Evolutionary conservation across 1,139 yeast genomes (phyloP).

Genomic region (Arxiozyma slooffiae): DNA sequence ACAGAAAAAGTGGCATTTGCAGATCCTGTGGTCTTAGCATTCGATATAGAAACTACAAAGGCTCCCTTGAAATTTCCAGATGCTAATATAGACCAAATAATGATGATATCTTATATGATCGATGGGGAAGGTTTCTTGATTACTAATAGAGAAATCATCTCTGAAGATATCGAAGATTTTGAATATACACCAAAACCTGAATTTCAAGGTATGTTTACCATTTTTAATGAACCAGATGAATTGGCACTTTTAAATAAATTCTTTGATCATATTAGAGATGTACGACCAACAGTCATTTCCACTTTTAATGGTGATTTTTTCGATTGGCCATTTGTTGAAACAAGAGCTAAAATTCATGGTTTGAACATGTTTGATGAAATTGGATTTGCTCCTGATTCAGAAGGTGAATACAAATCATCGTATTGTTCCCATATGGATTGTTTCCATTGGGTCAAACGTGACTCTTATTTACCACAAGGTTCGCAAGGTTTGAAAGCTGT

Average conservation of each 20-base stretch:
- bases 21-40: constrained; percentile 93
- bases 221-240: constrained; percentile 86
- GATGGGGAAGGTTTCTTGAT: constrained; percentile 94
- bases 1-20: constrained; percentile 82
- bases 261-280: constrained; percentile 84
- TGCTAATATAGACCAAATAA: constrained; percentile 80
- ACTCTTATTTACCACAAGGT: constrained; percentile 94
- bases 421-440: constrained; percentile 98
- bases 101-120: constrained; percentile 99
- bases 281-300: constrained; percentile 86
- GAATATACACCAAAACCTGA: constrained; percentile 98
- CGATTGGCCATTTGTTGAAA: constrained; percentile 98
- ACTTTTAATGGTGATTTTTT: constrained; percentile 97
- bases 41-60: constrained; percentile 96
- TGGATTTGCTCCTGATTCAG: constrained; percentile 83
- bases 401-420: constrained; percentile 86
- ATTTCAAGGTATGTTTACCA: constrained; percentile 80
- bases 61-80: constrained; percentile 96
- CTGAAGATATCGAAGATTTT: constrained; percentile 91
- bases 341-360: constrained; percentile 73
- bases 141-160: constrained; percentile 87
- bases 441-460: constrained; percentile 97
- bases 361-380: constrained; percentile 86
- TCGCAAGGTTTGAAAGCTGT: constrained; percentile 98
- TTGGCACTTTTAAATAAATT: constrained; percentile 62